phyloP scores from a whole-genome alignment of 176 grass and related monocot species.

The Paspalum notatum region DNA sequence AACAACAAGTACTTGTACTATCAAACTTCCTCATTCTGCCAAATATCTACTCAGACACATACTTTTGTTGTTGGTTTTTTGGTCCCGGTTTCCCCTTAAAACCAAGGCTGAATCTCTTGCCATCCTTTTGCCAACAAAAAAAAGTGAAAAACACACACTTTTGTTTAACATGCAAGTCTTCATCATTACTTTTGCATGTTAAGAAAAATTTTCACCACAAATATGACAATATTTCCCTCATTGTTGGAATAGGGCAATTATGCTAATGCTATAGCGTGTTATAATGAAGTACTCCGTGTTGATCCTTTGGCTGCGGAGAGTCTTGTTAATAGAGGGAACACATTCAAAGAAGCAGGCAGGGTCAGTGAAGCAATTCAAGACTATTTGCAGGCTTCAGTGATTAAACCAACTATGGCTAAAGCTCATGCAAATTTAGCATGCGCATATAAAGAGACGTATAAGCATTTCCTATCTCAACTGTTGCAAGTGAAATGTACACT shows the following conservation, averaged over 20 bases:
- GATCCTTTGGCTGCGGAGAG: slow-evolving; percentile 1
- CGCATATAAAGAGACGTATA: slow-evolving; percentile 11
- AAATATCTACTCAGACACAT: background rate
- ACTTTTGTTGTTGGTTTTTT: too few relatives aligned
- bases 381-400: background rate
- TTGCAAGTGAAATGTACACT: background rate
- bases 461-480: slow-evolving; percentile 9
- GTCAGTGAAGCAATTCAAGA: slow-evolving; percentile 11
- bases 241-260: slow-evolving; percentile 13
- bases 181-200: background rate
- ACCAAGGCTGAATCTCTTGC: too few relatives aligned
- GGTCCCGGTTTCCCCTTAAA: too few relatives aligned
- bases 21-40: slow-evolving; percentile 1
- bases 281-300: slow-evolving; percentile 7
- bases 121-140: too few relatives aligned
- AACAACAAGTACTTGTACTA: slow-evolving; percentile 7
- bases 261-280: slow-evolving; percentile 16
- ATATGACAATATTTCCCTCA: background rate
- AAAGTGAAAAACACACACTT: too few relatives aligned
- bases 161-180: background rate
- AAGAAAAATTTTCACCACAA: background rate
- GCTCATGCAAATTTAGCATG: slow-evolving; percentile 18
- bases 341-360: slow-evolving; percentile 18
- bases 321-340: slow-evolving; percentile 14
- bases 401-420: slow-evolving; percentile 6